These are phyloP conservation scores for Cucumis variabilis DNA, from an alignment of 331 rosid genomes.

Conservation along the genomic window DNA sequence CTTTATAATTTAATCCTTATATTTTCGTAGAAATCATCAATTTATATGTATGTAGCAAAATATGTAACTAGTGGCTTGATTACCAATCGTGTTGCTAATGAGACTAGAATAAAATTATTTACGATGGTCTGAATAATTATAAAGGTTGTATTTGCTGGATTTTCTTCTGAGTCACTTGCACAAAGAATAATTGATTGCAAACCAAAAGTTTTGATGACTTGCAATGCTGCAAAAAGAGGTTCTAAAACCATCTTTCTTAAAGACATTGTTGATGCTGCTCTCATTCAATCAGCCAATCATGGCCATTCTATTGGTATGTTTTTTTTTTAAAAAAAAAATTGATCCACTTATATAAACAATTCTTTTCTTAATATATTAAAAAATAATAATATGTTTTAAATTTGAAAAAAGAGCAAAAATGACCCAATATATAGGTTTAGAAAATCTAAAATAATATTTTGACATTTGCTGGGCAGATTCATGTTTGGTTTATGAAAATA, in stretches of 20 bases:
- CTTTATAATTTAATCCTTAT: too few species aligned
- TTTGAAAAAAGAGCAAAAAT: too few species aligned
- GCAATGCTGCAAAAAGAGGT: conserved; percentile 94
- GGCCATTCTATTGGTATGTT: conserved; percentile 67
- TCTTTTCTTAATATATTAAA: too few species aligned
- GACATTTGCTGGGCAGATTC: conserved; percentile 45
- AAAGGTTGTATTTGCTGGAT: conserved; percentile 99
- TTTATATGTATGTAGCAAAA: too few species aligned
- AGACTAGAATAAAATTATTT: too few species aligned
- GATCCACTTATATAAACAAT: too few species aligned
- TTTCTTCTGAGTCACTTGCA: conserved; percentile 85
- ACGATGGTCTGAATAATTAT: too few species aligned
- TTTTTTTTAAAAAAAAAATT: too few species aligned
- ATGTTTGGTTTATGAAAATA: conserved; percentile 79
- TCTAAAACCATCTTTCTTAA: conserved; percentile 75
- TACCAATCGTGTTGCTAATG: too few species aligned
- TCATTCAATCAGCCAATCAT: conserved; percentile 58
- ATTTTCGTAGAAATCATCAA: too few species aligned
- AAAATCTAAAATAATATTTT: not conserved
- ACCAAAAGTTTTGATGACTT: conserved; percentile 84
- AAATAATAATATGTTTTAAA: too few species aligned
- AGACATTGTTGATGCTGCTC: conserved; percentile 83
- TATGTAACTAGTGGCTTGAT: too few species aligned
- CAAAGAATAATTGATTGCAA: conserved; percentile 92
- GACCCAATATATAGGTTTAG: not conserved